Conservation (phyloP, 306 rosid genomes). For the Carpinus fangiana region DNA sequence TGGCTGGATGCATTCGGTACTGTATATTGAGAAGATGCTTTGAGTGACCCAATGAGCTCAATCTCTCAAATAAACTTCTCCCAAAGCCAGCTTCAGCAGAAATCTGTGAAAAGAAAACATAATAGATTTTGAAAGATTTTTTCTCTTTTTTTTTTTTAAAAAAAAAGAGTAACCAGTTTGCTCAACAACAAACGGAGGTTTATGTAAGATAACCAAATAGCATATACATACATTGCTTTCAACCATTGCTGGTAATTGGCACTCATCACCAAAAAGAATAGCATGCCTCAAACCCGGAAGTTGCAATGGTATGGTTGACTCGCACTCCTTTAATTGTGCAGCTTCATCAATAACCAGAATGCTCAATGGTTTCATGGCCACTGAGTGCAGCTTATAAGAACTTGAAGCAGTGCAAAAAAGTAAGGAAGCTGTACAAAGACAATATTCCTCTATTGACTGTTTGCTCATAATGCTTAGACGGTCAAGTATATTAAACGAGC, state of each 20-base stretch:
- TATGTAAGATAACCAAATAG: not conserved
- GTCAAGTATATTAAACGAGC: constrained; percentile 40
- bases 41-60: constrained; percentile 43
- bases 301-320: constrained; percentile 64
- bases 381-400: constrained; percentile 51
- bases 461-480: constrained; percentile 33
- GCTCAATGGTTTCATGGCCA: constrained; percentile 38
- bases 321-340: constrained; percentile 76
- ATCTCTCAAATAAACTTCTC: constrained; percentile 73
- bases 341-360: constrained; percentile 80
- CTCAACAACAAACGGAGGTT: no score
- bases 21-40: constrained; percentile 52
- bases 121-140: no score
- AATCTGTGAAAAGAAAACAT: constrained; percentile 32
- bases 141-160: no score
- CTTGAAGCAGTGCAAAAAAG: constrained; percentile 72
- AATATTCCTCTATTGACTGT: constrained; percentile 37
- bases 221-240: constrained; percentile 49
- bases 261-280: constrained; percentile 77
- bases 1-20: constrained; percentile 48
- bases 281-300: constrained; percentile 56
- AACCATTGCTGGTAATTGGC: constrained; percentile 71
- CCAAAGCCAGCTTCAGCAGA: constrained; percentile 59
- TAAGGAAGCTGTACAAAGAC: constrained; percentile 55
- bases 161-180: not conserved